Base-by-base conservation (phyloP, 108 stramenopile genomes). In the Pseudonitzschia delicatissima region DNA sequence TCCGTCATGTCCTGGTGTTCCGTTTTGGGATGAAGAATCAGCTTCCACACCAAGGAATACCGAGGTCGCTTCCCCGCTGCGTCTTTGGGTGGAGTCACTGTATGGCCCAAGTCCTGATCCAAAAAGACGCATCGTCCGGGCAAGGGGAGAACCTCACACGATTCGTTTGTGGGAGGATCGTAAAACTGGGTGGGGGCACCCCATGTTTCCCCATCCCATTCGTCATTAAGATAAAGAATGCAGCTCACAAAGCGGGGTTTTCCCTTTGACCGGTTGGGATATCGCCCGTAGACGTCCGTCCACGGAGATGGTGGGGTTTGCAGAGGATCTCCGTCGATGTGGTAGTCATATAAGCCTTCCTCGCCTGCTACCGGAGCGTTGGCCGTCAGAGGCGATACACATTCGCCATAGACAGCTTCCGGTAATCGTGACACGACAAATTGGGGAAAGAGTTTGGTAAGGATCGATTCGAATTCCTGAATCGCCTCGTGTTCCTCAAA, bases 11-110 rank as follows among this genome's bases (percentile, higher is more conserved):
- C 80, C 52, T 87, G 86, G 20, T 66, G 39, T 17, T 39, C 53
- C 39, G 26, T 37, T 63, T 76, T 83, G 18, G 86, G 86, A 68
- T 87, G 86, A 21, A 87, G 62, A 50, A 88, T 74, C 9, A 88
- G 78, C 63, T 88, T 88, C 87, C 84, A 88, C 11, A 88, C 87
- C 45, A 88, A 58, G 0, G 87, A 88, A 55, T 85, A 88, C 35
- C 87, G 62, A 23, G 87, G 87, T 44, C 84, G 60, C 28, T 77
- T 74, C 2, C 84, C 84, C 45, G 82, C 82, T 27, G 68, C 72
- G 5, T 34, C 37, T 25, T 36, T 68, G 9, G 87, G 87, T 50
- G 84, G 80, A 29, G 83, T 82, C 20, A 88, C 87, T 2, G 80
- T 79, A 60, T 88, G 87, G 1, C 72, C 71, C 27, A 80, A 57